Evolutionary conservation across 106 monocot species (phyloP).

Genomic region (Hemerocallis citrina): DNA sequence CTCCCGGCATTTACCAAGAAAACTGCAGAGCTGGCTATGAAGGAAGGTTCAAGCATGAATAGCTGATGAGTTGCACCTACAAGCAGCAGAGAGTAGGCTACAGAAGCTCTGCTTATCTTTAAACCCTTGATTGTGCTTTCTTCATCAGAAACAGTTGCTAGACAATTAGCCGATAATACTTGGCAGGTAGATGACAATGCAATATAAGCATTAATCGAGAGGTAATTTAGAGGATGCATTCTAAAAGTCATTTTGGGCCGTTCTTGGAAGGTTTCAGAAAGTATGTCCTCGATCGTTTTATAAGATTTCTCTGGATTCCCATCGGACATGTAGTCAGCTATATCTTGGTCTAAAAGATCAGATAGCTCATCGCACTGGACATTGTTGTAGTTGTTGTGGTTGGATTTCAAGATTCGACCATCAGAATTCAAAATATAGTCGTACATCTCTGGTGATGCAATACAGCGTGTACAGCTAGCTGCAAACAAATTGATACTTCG

Average conservation of each 20-base stretch:
- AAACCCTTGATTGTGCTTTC: conserved; percentile 1
- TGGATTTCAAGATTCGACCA: conserved; percentile 12
- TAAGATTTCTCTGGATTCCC: conserved; percentile 48
- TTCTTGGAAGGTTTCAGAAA: conserved; percentile 22
- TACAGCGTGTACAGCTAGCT: conserved; percentile 63
- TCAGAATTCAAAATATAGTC: conserved; percentile 64
- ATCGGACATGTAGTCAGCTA: conserved; percentile 42
- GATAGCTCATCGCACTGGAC: conserved; percentile 14
- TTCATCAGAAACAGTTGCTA: background rate
- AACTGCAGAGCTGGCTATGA: conserved; percentile 38
- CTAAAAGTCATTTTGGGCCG: conserved; percentile 12
- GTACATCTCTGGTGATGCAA: conserved; percentile 33
- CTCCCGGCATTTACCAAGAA: conserved; percentile 60
- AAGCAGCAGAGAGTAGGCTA: conserved; percentile 58
- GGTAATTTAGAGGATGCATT: conserved; percentile 68
- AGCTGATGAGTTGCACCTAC: conserved; percentile 48
- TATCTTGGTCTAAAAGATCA: conserved; percentile 45
- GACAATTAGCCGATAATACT: conserved; percentile 8
- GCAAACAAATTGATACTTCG: conserved; percentile 68
- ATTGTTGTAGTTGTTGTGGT: background rate
- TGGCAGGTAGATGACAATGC: conserved; percentile 56
- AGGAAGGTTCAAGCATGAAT: conserved; percentile 48
- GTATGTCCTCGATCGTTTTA: conserved; percentile 45
- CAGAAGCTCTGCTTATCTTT: conserved; percentile 40
- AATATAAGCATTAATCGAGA: conserved; percentile 59